Conservation (phyloP, 129 eudicot genomes). For the Artemisia annua region DNA sequence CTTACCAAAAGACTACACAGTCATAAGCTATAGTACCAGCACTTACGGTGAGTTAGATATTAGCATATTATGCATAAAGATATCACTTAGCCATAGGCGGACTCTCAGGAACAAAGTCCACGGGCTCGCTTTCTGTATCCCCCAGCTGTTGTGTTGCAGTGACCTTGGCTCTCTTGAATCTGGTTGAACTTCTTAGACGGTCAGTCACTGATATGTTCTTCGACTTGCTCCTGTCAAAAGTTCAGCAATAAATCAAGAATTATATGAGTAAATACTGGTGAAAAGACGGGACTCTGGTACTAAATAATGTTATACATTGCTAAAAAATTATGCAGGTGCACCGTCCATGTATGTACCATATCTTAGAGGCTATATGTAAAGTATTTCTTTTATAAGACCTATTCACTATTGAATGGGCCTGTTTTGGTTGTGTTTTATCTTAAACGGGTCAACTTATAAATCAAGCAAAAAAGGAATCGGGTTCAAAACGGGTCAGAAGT, state of each 20-base stretch:
- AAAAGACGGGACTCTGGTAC: not conserved
- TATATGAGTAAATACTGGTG: not conserved
- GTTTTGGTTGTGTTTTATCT: not conserved
- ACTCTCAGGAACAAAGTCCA: conserved; percentile 67
- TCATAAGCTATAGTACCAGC: not conserved
- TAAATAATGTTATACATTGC: too few relatives aligned
- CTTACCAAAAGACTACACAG: too few relatives aligned
- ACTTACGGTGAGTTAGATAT: not conserved
- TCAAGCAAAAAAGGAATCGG: not conserved
- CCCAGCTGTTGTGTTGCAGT: conserved; percentile 40
- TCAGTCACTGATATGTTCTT: conserved; percentile 33
- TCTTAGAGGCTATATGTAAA: too few relatives aligned
- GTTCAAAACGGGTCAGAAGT: too few relatives aligned
- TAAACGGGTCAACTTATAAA: not conserved
- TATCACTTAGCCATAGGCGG: conserved; percentile 27
- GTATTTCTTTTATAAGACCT: not conserved
- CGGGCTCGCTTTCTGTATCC: conserved; percentile 45
- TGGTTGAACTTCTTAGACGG: conserved; percentile 54
- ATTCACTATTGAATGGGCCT: not conserved
- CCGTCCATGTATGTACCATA: too few relatives aligned
- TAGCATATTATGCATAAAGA: not conserved
- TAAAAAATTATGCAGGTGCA: too few relatives aligned
- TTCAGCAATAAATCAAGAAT: not conserved
- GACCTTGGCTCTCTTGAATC: conserved; percentile 72
- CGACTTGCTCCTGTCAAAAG: conserved; percentile 32